A percentile compares a stretch with the other conserved stretches of the same genome.
Conservation (phyloP, 2,329 filamentous ascomycete genomes). For the Fusarium musae region DNA sequence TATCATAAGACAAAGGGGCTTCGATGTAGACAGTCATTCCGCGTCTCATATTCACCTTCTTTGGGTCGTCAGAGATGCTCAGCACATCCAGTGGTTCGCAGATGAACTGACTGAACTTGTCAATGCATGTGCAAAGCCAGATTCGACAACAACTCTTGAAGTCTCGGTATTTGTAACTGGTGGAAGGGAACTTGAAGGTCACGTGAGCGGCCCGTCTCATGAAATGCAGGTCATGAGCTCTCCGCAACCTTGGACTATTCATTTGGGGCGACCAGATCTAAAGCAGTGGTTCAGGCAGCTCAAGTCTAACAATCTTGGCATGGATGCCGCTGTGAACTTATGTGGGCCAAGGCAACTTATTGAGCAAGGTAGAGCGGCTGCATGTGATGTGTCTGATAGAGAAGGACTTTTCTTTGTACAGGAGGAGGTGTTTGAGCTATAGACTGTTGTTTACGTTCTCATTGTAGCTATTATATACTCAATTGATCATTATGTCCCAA, state of each 20-base stretch:
- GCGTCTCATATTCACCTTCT: background rate
- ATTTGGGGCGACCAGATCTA: background rate
- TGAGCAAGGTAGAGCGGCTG: background rate
- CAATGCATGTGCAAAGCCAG: background rate
- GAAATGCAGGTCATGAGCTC: background rate
- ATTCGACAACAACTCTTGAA: background rate
- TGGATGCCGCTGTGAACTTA: background rate
- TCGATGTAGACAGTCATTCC: accelerated
- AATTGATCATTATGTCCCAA: background rate
- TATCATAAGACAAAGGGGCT: background rate
- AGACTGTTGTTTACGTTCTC: background rate
- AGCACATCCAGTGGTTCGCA: background rate
- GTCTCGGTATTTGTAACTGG: background rate
- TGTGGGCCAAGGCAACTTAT: background rate
- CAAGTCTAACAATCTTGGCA: background rate
- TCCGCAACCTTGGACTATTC: background rate
- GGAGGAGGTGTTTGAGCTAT: background rate
- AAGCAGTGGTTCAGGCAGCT: background rate
- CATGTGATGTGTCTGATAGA: background rate
- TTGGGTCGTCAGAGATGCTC: background rate
- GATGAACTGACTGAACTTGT: background rate
- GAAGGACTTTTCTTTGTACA: background rate
- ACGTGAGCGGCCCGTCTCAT: accelerated
- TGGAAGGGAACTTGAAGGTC: accelerated
- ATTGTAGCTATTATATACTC: too few relatives aligned